These are phyloP conservation scores for Myxozyma mucilagina DNA, from an alignment of 805 yeast species.

Conservation along the genomic window DNA sequence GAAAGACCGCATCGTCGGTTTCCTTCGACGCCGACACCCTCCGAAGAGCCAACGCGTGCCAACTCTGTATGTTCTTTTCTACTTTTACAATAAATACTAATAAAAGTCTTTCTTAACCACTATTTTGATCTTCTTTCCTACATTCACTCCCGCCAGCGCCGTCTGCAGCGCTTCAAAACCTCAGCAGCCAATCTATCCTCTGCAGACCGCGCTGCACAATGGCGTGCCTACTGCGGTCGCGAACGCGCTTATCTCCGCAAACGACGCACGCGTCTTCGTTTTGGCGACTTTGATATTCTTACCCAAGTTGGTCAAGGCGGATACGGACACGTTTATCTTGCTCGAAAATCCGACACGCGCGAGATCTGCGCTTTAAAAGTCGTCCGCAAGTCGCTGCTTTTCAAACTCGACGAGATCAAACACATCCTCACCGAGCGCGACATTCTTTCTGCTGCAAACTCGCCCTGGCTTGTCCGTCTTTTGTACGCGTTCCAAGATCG, in stretches of 20 bases:
- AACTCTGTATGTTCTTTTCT: too few relatives aligned
- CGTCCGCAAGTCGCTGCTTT: slow-evolving; percentile 78
- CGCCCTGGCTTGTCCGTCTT: slow-evolving; percentile 93
- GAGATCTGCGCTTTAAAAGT: slow-evolving; percentile 96
- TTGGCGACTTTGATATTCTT: slow-evolving; percentile 92
- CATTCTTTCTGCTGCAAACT: slow-evolving; percentile 90
- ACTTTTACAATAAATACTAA: too few relatives aligned
- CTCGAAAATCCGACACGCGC: slow-evolving; percentile 88
- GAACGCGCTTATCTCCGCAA: slow-evolving; percentile 84
- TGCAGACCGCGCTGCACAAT: slow-evolving; percentile 54
- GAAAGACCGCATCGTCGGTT: too few relatives aligned
- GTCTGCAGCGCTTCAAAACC: slow-evolving; percentile 68
- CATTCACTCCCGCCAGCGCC: slow-evolving; percentile 79
- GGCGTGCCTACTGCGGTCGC: slow-evolving; percentile 78
- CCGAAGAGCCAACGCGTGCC: too few relatives aligned
- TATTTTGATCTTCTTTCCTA: slow-evolving; percentile 96
- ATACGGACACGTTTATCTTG: slow-evolving; percentile 96
- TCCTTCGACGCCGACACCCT: too few relatives aligned
- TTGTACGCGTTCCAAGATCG: slow-evolving; percentile 93
- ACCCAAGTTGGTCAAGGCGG: slow-evolving; percentile 99
- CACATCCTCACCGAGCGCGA: slow-evolving; percentile 96
- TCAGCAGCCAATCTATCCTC: slow-evolving; percentile 43
- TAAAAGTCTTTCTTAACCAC: slow-evolving; percentile 85
- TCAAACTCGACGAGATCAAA: slow-evolving; percentile 73
- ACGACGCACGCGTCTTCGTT: slow-evolving; percentile 86